Evolutionary conservation across 768 basidiomycete genomes (phyloP).

Genomic region (Heimioporus sp.): DNA sequence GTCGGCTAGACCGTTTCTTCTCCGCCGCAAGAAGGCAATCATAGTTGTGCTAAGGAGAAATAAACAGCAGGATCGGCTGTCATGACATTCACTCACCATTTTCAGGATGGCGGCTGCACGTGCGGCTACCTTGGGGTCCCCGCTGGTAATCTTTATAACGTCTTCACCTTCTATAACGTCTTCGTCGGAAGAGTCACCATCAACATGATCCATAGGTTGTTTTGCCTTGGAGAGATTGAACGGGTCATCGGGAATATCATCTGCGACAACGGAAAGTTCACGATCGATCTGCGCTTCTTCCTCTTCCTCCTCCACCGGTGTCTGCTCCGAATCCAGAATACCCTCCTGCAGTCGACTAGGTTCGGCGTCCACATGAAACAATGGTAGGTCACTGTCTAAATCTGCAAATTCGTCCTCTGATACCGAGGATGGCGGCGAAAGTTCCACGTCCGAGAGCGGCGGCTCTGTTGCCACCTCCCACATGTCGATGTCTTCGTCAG

Average conservation of each 20-base stretch:
- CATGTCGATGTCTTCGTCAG: constrained; percentile 3
- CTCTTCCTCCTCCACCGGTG: constrained; percentile 20
- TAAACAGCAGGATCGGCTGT: neutral
- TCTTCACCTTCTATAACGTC: constrained; percentile 38
- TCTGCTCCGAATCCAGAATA: constrained; percentile 16
- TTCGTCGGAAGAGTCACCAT: constrained; percentile 21
- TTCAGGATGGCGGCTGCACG: constrained; percentile 92
- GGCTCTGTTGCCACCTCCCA: constrained; percentile 26
- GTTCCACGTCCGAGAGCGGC: constrained; percentile 13
- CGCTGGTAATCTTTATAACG: constrained; percentile 80
- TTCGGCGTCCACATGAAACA: constrained; percentile 18
- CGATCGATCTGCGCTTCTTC: constrained; percentile 36
- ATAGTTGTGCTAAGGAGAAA: constrained; percentile 67
- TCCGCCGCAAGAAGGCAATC: constrained; percentile 60
- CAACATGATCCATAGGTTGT: constrained; percentile 1
- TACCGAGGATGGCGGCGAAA: neutral
- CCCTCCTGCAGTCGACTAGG: constrained; percentile 2
- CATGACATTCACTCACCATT: constrained; percentile 50
- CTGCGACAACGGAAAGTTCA: constrained; percentile 32
- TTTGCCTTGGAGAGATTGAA: neutral
- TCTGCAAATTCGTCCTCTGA: constrained; percentile 21
- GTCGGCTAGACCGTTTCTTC: constrained; percentile 26
- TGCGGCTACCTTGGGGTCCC: constrained; percentile 84
- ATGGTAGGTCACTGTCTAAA: constrained; percentile 12
- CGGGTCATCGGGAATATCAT: constrained; percentile 11